These are phyloP conservation scores for Monascus purpureus DNA, from an alignment of 495 filamentous ascomycete species.

Conservation along the genomic window DNA sequence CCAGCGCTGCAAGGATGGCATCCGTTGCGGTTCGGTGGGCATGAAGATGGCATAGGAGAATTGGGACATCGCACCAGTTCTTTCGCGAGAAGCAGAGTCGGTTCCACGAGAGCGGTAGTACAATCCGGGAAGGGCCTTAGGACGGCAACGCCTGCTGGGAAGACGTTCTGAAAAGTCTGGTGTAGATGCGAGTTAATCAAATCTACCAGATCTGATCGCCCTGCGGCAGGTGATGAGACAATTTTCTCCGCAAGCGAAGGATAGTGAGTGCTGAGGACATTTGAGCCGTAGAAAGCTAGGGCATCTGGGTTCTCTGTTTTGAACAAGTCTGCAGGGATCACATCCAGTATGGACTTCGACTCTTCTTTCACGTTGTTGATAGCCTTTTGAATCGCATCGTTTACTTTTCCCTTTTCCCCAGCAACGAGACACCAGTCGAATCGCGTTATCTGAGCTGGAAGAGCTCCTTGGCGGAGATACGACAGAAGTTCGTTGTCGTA, in stretches of 20 bases:
- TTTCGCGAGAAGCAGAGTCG: constrained; percentile 54
- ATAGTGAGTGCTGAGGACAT: constrained; percentile 48
- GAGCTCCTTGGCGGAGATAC: constrained; percentile 59
- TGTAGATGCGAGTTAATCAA: constrained; percentile 84
- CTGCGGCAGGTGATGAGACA: constrained; percentile 34
- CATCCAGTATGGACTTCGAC: constrained; percentile 43
- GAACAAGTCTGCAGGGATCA: constrained; percentile 45
- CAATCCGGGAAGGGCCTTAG: constrained; percentile 62
- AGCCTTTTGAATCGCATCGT: constrained; percentile 51
- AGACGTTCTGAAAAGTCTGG: constrained; percentile 68
- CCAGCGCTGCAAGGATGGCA: constrained; percentile 58
- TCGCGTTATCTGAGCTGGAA: constrained; percentile 49
- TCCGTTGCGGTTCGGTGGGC: constrained; percentile 63
- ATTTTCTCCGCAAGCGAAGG: constrained; percentile 49
- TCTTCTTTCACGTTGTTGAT: constrained; percentile 40
- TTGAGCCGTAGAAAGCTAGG: constrained; percentile 65
- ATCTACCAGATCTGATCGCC: constrained; percentile 46
- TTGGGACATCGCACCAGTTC: constrained; percentile 59
- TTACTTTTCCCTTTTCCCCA: constrained; percentile 51
- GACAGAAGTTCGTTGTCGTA: constrained; percentile 58
- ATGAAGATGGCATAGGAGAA: constrained; percentile 58
- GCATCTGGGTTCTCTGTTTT: constrained; percentile 48
- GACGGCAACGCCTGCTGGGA: constrained; percentile 59
- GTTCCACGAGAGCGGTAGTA: constrained; percentile 55
- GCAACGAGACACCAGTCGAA: constrained; percentile 67